These are phyloP conservation scores for Planoprotostelium fungivorum DNA, from an alignment of 78 protist species.

Conservation along the genomic window DNA sequence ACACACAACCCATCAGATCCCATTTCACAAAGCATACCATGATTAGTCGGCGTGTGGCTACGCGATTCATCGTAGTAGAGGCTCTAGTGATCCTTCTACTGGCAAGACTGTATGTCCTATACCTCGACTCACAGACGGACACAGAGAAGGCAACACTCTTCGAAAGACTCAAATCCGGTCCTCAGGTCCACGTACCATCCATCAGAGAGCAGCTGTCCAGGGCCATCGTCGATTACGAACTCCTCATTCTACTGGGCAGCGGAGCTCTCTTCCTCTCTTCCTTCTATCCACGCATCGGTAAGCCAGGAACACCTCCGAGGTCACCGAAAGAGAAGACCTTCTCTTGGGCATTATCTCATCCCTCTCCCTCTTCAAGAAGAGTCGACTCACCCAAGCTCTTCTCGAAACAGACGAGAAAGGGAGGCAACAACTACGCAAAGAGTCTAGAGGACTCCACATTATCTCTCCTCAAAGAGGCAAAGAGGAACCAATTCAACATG, in stretches of 20 bases:
- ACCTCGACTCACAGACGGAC: not conserved
- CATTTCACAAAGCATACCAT: too few species aligned
- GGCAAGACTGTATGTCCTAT: not conserved
- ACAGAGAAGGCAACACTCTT: not conserved
- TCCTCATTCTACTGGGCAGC: not conserved
- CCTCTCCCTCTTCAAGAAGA: not conserved
- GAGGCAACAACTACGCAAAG: too few species aligned
- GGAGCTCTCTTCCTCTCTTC: not conserved
- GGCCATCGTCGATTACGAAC: not conserved
- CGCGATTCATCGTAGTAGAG: not conserved
- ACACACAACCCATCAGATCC: too few species aligned
- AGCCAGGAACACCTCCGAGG: not conserved
- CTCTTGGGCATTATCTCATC: not conserved
- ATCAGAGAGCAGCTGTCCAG: not conserved
- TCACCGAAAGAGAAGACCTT: not conserved
- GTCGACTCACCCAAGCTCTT: not conserved
- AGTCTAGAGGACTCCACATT: not conserved
- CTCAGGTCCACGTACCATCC: not conserved
- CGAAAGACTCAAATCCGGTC: not conserved
- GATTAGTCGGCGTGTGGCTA: not conserved
- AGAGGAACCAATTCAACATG: not conserved
- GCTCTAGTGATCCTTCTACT: not conserved
- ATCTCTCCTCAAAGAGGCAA: not conserved
- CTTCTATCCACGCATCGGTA: not conserved
- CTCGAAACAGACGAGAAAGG: not conserved